Evolutionary conservation across 495 filamentous ascomycete genomes (phyloP).

Genomic region (Immersiella caudata): DNA sequence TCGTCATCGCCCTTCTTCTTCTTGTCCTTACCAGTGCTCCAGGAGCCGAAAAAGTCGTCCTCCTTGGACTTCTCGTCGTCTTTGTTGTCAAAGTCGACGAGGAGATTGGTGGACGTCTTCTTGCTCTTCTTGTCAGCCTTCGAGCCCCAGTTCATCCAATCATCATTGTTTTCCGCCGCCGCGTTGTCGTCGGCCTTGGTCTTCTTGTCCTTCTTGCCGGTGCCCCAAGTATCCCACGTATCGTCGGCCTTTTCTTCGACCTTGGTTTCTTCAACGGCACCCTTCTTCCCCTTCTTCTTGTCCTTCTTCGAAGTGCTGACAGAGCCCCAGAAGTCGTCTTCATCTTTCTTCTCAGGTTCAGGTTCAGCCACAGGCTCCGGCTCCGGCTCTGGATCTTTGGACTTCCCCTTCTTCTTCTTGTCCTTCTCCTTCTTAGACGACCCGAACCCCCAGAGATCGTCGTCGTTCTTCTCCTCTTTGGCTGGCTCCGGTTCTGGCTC

Average conservation of each 20-base stretch:
- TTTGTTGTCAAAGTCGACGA: conserved; percentile 40
- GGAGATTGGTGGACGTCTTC: conserved; percentile 31
- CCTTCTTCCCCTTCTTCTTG: conserved; percentile 38
- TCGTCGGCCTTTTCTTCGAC: conserved; percentile 30
- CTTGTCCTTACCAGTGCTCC: conserved; percentile 39
- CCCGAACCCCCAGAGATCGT: conserved; percentile 23
- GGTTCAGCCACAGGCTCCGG: conserved; percentile 29
- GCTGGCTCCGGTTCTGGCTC: conserved; percentile 34
- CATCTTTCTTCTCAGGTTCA: conserved; percentile 27
- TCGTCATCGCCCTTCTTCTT: conserved; percentile 35
- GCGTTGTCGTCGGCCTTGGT: conserved; percentile 42
- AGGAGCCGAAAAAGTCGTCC: conserved; percentile 43
- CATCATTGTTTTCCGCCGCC: conserved; percentile 25
- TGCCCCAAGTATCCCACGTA: conserved; percentile 33
- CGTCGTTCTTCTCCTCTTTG: conserved; percentile 28
- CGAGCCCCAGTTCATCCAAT: conserved; percentile 38
- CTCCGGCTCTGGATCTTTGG: conserved; percentile 15
- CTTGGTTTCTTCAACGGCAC: conserved; percentile 19
- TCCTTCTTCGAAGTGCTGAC: conserved; percentile 40
- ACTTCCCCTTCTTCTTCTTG: conserved; percentile 12
- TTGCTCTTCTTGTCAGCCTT: conserved; percentile 40
- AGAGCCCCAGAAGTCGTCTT: conserved; percentile 29
- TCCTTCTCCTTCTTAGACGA: neutral
- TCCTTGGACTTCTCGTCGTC: conserved; percentile 27
- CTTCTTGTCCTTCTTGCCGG: conserved; percentile 47